phyloP scores from a whole-genome alignment of 371 early-diverging fungal genomes.

The Mucor velutinosus region DNA sequence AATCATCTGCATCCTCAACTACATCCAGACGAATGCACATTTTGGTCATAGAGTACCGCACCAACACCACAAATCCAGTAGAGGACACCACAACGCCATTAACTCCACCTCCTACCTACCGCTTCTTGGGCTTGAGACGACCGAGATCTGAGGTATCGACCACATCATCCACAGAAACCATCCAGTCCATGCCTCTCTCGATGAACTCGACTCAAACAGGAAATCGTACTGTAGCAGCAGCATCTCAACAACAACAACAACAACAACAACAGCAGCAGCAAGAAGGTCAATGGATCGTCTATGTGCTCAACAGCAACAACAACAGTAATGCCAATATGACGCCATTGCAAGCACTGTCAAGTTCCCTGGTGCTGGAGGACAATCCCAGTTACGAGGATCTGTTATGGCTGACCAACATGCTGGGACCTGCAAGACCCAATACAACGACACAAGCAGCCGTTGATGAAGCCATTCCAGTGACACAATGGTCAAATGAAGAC shows the following conservation, averaged over 20 bases:
- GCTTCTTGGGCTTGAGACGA: conserved; percentile 19
- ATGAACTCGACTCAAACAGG: conserved; percentile 13
- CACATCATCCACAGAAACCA: conserved; percentile 29
- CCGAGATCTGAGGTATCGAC: conserved; percentile 24
- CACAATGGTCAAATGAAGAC: conserved; percentile 36
- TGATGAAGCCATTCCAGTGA: conserved; percentile 40
- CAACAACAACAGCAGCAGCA: conserved; percentile 9
- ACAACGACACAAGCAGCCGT: conserved; percentile 57
- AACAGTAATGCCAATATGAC: background rate
- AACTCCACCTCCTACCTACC: background rate
- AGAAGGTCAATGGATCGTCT: conserved; percentile 43
- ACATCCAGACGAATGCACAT: conserved; percentile 28
- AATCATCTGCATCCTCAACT: conserved; percentile 5
- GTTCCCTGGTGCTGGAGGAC: conserved; percentile 17
- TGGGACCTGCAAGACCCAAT: conserved; percentile 64
- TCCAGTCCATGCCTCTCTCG: conserved; percentile 27
- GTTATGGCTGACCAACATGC: conserved; percentile 51
- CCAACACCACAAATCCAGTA: background rate
- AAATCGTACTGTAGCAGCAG: background rate
- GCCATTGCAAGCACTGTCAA: conserved; percentile 17
- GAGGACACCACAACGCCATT: background rate
- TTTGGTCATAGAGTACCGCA: conserved; percentile 20
- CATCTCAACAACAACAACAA: conserved; percentile 7
- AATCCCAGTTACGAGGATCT: conserved; percentile 63
- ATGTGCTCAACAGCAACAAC: conserved; percentile 33